Conservation (phyloP, 805 yeast species). For the Yarrowia deformans region DNA sequence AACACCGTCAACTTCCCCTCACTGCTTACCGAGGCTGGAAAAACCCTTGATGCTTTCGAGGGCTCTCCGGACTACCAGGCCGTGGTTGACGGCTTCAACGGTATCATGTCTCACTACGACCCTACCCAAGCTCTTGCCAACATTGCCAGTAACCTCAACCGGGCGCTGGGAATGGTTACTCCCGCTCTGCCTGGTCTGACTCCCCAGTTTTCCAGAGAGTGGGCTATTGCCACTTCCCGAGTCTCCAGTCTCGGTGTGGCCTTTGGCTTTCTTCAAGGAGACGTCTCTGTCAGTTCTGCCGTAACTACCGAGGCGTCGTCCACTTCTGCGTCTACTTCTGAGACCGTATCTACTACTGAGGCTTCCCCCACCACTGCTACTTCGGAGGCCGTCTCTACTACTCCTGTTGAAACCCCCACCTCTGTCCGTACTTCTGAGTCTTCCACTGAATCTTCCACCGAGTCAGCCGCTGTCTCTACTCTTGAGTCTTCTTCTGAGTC, state of each 20-base stretch:
- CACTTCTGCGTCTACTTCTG: neutral
- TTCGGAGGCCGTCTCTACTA: neutral
- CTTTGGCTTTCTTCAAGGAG: neutral
- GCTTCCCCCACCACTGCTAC: neutral
- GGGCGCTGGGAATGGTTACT: neutral
- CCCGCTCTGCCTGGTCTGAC: neutral
- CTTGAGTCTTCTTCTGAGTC: neutral
- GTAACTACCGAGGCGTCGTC: neutral
- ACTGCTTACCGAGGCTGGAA: neutral
- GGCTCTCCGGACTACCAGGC: constrained; percentile 6
- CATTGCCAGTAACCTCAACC: neutral
- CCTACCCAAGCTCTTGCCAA: neutral
- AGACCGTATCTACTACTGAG: neutral
- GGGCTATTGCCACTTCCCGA: neutral
- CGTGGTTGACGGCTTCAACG: neutral
- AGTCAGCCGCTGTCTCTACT: neutral
- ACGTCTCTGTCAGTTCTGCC: neutral
- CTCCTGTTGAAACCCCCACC: neutral
- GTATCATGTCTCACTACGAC: neutral
- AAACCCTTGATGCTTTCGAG: neutral
- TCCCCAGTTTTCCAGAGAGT: constrained; percentile 2
- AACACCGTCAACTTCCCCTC: constrained; percentile 5
- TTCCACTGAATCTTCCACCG: neutral
- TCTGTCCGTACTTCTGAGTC: no score
- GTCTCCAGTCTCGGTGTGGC: neutral